Conservation (phyloP, 2,329 filamentous ascomycete species). For the Erysiphe neolycopersici region DNA sequence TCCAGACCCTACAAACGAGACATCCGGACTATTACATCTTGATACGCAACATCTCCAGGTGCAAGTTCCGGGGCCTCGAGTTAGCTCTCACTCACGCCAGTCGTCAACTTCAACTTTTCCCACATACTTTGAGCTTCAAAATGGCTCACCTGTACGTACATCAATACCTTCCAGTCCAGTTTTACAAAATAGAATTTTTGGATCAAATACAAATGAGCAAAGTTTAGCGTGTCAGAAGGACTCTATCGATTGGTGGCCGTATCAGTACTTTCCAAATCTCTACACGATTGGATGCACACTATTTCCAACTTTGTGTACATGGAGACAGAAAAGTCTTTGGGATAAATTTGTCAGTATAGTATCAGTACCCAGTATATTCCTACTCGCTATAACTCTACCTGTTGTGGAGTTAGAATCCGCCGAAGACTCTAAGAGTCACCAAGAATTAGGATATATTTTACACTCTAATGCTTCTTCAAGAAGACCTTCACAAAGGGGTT, state of each 20-base stretch:
- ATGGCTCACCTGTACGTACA: slow-evolving; percentile 8
- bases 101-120: slow-evolving; percentile 13
- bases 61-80: slow-evolving; percentile 11
- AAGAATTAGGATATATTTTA: not conserved
- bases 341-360: slow-evolving; percentile 59
- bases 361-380: slow-evolving; percentile 70
- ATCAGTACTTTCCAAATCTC: slow-evolving; percentile 43
- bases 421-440: slow-evolving; percentile 10
- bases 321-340: slow-evolving; percentile 60
- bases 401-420: slow-evolving; percentile 52
- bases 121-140: slow-evolving; percentile 12
- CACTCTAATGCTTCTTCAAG: slow-evolving; percentile 1
- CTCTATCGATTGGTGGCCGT: slow-evolving; percentile 56
- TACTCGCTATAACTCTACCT: slow-evolving; percentile 72
- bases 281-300: slow-evolving; percentile 44
- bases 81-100: slow-evolving; percentile 8
- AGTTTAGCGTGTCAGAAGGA: slow-evolving; percentile 5
- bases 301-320: slow-evolving; percentile 67
- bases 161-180: slow-evolving; percentile 11
- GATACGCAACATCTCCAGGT: slow-evolving; percentile 7
- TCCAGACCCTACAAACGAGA: not conserved
- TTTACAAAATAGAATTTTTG: slow-evolving; percentile 8
- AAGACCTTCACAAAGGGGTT: slow-evolving; percentile 3
- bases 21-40: slow-evolving; percentile 4
- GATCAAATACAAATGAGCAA: slow-evolving; percentile 7